Base-by-base conservation (phyloP, 306 rosid genomes). In the Cicer cuneatum region DNA sequence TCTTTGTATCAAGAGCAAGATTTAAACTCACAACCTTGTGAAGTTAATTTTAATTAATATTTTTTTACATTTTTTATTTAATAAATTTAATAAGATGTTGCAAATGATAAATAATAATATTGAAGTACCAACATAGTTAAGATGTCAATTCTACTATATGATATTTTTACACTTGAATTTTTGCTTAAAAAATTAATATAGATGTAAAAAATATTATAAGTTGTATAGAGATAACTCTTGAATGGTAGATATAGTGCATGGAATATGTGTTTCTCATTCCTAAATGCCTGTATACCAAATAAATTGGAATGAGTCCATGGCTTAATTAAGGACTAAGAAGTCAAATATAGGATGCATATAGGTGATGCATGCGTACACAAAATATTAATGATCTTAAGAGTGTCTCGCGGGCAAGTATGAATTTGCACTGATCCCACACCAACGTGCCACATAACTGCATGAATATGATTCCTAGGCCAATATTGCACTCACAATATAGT, bases 341-440 rank as follows among this genome's bases (percentile, higher is more conserved):
- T 48, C 13, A 46, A 46, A 76, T 67, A 76, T 10, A 67, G 61
- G 54, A 75, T 13, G 18, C 2, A 65, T 52, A 8, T 40, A 24
- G 19, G 69, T 59, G 59, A 59, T 45, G 59, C 29, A 35, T 39
- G 8, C 14, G 13, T 15, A 46, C 52, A 24, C 40, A 19, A 46
- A 46, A 54, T 18, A 57, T 14, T 14, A 43, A 41, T 29, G 38
- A 74, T 64, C 21, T 60, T 65, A 42, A 42, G 39, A 15, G 75
- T 79, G 75, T 46, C 40, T 49, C 78, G 72, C 40, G 65, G 64
- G 49, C 21, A 24, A 47, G 47, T 2, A 60, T 71, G 38, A 71
- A 71, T 52, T 11, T 54, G 83, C 69, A 43, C 46, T 7, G 41
- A 59, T 59, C 43, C 41, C 24, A n/a, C 69, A 18, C 33, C 33